Evolutionary conservation across 2,329 filamentous ascomycete genomes (phyloP), one percentile per base, ranked within the genome.

Genomic region (Westerdykella ornata): DNA sequence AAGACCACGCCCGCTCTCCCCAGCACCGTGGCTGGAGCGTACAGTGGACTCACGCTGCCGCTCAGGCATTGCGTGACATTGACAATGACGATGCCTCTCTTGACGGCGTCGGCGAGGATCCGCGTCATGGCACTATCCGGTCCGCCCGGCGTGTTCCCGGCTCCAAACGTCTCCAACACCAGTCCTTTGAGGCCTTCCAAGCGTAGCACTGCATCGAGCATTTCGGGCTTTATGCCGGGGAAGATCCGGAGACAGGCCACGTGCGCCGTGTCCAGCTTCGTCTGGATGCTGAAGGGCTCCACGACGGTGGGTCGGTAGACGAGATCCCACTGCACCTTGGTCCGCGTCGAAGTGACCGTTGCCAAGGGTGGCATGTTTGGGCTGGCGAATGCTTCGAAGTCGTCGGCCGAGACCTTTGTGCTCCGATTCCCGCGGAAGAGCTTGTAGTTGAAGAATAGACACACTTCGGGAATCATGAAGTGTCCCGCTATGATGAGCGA

Each of bases 391-490:
- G 88, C 89, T 43, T 86, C 81, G 61, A 94, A 95, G 40, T 85
- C 81, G 44, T 85, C 86, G 5, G 88, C 85, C 12, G 87, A 89
- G 22, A 94, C 80, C 66, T 96, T 96, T 47, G 86, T 92, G 8
- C 85, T 82, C 45, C 89, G 75, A 67, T 94, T 95, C 13, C 89
- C 89, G 18, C 89, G 81, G 69, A 89, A 94, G 15, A 96, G 77
- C 52, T 82, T 87, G 69, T 94, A 85, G 67, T 92, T 87, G 74
- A 96, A 96, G 72, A 94, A 95, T 28, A 96, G 75, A 62, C 87
- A 89, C 39, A 96, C 89, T 64, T 95, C 89, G 0, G 89, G 88
- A 43, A 96, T 87, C 70, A 88, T 85, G 60, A 94, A 94, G 45
- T 92, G 92, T 26, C 88, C 88, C 3, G 89, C 89, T 42, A 95